These are phyloP conservation scores for Melastoma malabathricum DNA, from an alignment of 345 rosid species.

Conservation along the genomic window DNA sequence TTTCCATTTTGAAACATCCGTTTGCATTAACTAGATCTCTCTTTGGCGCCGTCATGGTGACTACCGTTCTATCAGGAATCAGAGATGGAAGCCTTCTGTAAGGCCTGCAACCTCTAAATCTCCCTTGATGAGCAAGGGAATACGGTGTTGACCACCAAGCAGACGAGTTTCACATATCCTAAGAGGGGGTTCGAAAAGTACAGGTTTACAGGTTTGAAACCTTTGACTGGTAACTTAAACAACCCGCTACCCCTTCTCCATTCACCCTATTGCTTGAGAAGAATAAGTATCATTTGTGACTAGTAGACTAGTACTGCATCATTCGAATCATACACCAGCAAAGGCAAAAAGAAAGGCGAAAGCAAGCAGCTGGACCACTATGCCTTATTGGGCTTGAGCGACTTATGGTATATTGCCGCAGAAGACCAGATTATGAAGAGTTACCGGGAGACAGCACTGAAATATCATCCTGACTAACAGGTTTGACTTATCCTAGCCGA, in stretches of 20 bases:
- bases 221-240: constrained; percentile 11
- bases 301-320: constrained; percentile 60
- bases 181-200: constrained; percentile 30
- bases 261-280: background rate
- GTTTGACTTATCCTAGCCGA: constrained; percentile 75
- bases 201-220: constrained; percentile 28
- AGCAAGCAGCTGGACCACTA: constrained; percentile 82
- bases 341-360: constrained; percentile 76
- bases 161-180: constrained; percentile 40
- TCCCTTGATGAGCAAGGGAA: constrained; percentile 37
- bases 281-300: constrained; percentile 11
- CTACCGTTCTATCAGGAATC: constrained; percentile 33
- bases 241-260: background rate
- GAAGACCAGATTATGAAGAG: constrained; percentile 93
- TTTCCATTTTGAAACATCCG: background rate
- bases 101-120: constrained; percentile 66
- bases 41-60: background rate
- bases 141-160: constrained; percentile 50
- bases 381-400: constrained; percentile 81
- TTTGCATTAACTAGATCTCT: background rate
- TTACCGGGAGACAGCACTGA: constrained; percentile 87
- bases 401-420: constrained; percentile 86
- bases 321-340: constrained; percentile 56
- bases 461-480: constrained; percentile 91
- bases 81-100: constrained; percentile 55